Base-by-base conservation (phyloP, 2,329 filamentous ascomycete genomes). In the Plenodomus tracheiphilus region DNA sequence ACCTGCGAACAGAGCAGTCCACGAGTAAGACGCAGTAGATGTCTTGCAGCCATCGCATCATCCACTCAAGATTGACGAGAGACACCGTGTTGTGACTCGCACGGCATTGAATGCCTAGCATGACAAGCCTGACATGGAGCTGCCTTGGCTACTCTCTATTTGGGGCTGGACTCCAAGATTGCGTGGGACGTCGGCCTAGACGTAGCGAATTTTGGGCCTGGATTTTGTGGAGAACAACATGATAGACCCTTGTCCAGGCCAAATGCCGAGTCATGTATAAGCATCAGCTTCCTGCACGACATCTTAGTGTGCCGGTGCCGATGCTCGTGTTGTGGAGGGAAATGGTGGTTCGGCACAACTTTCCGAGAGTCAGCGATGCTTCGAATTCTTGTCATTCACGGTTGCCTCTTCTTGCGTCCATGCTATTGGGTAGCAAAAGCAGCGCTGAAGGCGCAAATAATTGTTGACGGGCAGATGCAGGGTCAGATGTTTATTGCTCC, bases 271-370 rank as follows among this genome's bases (percentile, higher is more conserved):
- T 53, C 50, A 51, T 43, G 43, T 25, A 51, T 46, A 41, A 56
- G 54, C 53, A 54, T 32, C 51, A 54, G 41, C 54, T 50, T 51
- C 42, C 52, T 61, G 58, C 56, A 61, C 56, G 54, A 58, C 58
- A 61, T 61, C 54, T 61, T 61, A 61, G 58, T 40, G 50, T 36
- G 21, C 40, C 25, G 34, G 36, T 28, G 36, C n/a, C 13, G 19
- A 48, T 41, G 43, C 41, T 54, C 54, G 37, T 38, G 37, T 39
- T 51, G 54, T 59, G 56, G 56, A 59, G 56, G 46, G 41, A n/a
- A 50, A 28, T 35, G 51, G 48, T 61, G 41, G 58, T 45, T 49
- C 58, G 54, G 56, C 50, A 39, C 32, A 49, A 46, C 39, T 51
- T 39, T 45, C 58, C 58, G 58, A 54, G 36, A 32, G 32, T 48